Percentiles rank a stretch among this genome's conserved stretches.
phyloP scores from a whole-genome alignment of 805 yeast genomes.

The Allodekkera sacchari region DNA sequence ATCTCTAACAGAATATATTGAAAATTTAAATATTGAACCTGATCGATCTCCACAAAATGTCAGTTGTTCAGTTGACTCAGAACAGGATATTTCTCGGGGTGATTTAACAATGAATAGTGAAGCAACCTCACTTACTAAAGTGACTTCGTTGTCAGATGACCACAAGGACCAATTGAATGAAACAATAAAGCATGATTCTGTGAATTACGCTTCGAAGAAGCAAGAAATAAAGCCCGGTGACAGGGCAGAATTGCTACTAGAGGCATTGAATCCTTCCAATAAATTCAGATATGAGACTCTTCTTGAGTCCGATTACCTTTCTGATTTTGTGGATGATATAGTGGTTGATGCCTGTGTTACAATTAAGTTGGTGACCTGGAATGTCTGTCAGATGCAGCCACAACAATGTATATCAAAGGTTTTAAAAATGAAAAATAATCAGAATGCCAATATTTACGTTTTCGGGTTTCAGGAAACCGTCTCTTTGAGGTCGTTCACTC shows the following conservation, averaged over 20 bases:
- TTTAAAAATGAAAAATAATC: neutral
- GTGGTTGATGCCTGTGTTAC: conserved; percentile 3
- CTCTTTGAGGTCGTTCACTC: conserved; percentile 36
- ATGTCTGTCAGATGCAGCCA: conserved; percentile 22
- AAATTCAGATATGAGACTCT: conserved; percentile 14
- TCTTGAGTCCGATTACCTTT: conserved; percentile 12
- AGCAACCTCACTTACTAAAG: too few relatives aligned
- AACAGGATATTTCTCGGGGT: too few relatives aligned
- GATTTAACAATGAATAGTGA: too few relatives aligned
- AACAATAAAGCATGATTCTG: too few relatives aligned
- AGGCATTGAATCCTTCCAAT: conserved; percentile 20
- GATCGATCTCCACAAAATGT: too few relatives aligned
- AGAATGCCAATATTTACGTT: conserved; percentile 28
- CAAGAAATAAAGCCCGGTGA: too few relatives aligned
- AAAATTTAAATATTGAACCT: too few relatives aligned
- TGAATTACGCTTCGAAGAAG: too few relatives aligned
- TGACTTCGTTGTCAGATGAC: too few relatives aligned
- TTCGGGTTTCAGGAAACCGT: conserved; percentile 44
- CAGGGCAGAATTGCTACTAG: conserved; percentile 11
- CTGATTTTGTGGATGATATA: conserved; percentile 6
- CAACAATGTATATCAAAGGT: conserved; percentile 1
- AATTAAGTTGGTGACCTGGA: conserved; percentile 31
- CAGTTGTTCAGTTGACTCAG: too few relatives aligned
- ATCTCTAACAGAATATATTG: too few relatives aligned
- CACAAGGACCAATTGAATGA: too few relatives aligned